A percentile compares a stretch with the other conserved stretches of the same genome.
phyloP scores from a whole-genome alignment of 768 basidiomycete genomes.

The Cyclocybe aegerita region DNA sequence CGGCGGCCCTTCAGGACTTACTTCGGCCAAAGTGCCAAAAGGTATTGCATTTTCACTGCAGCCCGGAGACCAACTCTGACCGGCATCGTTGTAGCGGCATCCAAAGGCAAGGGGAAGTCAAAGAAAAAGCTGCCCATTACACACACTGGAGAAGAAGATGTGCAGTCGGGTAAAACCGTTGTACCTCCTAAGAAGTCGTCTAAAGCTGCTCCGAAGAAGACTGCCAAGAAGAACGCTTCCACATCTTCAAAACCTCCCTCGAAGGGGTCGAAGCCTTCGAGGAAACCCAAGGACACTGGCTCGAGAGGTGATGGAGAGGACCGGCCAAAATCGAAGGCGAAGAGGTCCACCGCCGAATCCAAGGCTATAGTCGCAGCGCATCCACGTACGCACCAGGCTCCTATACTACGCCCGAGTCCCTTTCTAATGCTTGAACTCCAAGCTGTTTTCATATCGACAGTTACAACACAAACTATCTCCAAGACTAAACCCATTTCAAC shows the following conservation, averaged over 20 bases:
- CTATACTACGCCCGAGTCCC: not conserved
- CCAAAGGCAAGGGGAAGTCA: no score
- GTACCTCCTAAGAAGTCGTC: not conserved
- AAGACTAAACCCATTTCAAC: not conserved
- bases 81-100: no score
- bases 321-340: conserved; percentile 1
- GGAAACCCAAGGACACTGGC: not conserved
- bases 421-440: not conserved
- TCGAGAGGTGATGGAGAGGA: not conserved
- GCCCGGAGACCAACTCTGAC: no score
- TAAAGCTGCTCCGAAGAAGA: not conserved
- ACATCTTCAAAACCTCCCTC: conserved; percentile 7
- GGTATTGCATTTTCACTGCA: no score
- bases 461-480: not conserved
- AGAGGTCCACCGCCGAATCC: not conserved
- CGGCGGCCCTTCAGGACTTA: no score
- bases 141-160: no score
- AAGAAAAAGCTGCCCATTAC: no score
- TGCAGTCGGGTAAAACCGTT: no score
- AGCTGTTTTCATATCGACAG: no score
- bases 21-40: no score
- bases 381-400: not conserved
- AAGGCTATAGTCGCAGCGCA: not conserved
- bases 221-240: not conserved
- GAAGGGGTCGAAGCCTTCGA: not conserved